These are phyloP conservation scores for Byssochlamys sp. DNA, from an alignment of 2,329 filamentous ascomycete species.

Conservation along the genomic window DNA sequence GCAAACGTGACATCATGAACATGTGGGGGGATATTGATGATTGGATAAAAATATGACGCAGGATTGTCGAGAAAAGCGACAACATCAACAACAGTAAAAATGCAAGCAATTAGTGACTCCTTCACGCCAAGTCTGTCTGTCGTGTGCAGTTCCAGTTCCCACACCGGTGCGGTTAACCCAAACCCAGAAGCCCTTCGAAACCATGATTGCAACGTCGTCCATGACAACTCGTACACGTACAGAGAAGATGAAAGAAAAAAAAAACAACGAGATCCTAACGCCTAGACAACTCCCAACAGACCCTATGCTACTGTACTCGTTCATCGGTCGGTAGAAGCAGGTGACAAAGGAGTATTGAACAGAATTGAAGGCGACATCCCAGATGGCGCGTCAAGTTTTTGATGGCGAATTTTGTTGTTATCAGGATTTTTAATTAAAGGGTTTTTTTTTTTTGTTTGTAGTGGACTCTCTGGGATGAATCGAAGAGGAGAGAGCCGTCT, in stretches of 20 bases:
- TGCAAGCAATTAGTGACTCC: neutral
- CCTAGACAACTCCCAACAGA: neutral
- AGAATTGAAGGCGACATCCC: neutral
- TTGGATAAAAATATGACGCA: neutral
- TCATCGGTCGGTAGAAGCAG: neutral
- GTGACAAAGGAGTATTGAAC: neutral
- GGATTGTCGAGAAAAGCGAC: neutral
- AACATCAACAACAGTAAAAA: neutral
- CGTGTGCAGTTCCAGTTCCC: neutral
- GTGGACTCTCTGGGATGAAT: neutral
- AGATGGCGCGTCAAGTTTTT: neutral
- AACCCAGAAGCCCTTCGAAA: neutral
- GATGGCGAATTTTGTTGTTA: neutral
- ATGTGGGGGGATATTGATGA: neutral
- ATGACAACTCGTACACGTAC: neutral
- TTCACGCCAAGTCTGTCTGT: neutral
- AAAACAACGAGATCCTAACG: neutral
- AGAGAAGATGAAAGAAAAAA: neutral
- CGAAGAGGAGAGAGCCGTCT: neutral
- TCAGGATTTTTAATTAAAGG: neutral
- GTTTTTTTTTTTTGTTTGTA: neutral
- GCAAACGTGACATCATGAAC: neutral
- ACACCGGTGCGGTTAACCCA: neutral
- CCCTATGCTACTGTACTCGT: neutral
- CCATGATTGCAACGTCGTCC: neutral